phyloP scores from a whole-genome alignment of 2,329 filamentous ascomycete genomes.

The Cryphonectria carpinicola region DNA sequence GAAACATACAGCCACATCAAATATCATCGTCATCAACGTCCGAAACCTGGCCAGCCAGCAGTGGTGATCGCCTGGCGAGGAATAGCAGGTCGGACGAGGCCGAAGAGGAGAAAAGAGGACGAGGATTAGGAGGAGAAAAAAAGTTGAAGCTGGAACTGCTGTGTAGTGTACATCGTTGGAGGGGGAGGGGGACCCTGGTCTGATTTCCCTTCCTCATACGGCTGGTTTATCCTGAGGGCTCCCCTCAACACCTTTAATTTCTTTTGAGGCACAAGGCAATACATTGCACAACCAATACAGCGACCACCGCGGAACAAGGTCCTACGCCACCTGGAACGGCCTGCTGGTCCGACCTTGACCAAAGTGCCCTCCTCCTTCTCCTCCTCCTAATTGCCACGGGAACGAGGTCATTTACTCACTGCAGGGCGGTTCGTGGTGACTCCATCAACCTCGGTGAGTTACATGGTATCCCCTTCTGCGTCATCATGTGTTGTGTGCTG shows the following conservation, averaged over 20 bases:
- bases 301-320: neutral
- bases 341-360: neutral
- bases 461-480: neutral
- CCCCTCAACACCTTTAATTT: constrained; percentile 27
- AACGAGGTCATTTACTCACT: neutral
- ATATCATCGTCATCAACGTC: constrained; percentile 8
- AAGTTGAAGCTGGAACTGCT: neutral
- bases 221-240: constrained; percentile 18
- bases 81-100: neutral
- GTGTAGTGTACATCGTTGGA: neutral
- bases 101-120: neutral
- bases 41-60: neutral
- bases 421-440: neutral
- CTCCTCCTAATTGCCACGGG: too few relatives aligned
- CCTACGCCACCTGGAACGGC: constrained; percentile 6
- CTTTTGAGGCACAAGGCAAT: constrained; percentile 25
- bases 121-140: neutral
- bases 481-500: constrained; percentile 3
- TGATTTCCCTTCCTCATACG: constrained; percentile 9
- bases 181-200: neutral
- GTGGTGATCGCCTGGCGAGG: neutral
- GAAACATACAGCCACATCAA: neutral
- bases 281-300: constrained; percentile 23
- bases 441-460: neutral
- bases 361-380: neutral